A percentile compares a stretch with the other conserved stretches of the same genome.
Conservation (phyloP, 192 early-diverging fungal species). For the Lunasporangiospora selenospora region DNA sequence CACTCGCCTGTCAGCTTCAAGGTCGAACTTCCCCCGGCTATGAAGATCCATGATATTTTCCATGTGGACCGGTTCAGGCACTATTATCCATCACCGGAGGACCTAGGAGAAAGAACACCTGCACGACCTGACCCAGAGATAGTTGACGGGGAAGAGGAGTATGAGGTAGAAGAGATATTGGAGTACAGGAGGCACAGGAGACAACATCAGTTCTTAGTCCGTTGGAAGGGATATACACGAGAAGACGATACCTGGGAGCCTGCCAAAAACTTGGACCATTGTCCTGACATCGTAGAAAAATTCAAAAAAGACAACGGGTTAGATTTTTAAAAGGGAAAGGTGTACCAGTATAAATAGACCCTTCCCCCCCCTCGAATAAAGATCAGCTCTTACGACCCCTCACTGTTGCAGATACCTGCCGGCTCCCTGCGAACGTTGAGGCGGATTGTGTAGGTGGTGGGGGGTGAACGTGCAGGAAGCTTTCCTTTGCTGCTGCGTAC, state of each 20-base stretch:
- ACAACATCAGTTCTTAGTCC: background rate
- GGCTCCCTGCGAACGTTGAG: too few relatives aligned
- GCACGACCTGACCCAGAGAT: background rate
- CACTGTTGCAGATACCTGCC: too few relatives aligned
- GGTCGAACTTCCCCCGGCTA: background rate
- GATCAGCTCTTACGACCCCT: too few relatives aligned
- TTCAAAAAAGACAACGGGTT: too few relatives aligned
- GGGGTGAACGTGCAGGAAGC: too few relatives aligned
- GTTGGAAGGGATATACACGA: background rate
- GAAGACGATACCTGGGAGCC: background rate
- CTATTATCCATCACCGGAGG: background rate
- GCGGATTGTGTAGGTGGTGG: too few relatives aligned
- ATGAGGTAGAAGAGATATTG: background rate
- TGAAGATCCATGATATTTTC: background rate
- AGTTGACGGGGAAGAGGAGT: background rate
- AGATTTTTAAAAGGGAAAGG: too few relatives aligned
- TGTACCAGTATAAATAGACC: too few relatives aligned
- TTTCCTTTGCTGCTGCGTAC: too few relatives aligned
- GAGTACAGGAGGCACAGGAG: background rate
- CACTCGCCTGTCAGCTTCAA: slow-evolving; percentile 9
- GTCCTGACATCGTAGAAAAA: too few relatives aligned
- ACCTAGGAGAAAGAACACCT: background rate
- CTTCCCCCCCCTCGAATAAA: too few relatives aligned
- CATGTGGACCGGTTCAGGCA: slow-evolving; percentile 1
- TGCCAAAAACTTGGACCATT: background rate